phyloP scores from a whole-genome alignment of 441 rosid genomes.

The Sinapis alba region DNA sequence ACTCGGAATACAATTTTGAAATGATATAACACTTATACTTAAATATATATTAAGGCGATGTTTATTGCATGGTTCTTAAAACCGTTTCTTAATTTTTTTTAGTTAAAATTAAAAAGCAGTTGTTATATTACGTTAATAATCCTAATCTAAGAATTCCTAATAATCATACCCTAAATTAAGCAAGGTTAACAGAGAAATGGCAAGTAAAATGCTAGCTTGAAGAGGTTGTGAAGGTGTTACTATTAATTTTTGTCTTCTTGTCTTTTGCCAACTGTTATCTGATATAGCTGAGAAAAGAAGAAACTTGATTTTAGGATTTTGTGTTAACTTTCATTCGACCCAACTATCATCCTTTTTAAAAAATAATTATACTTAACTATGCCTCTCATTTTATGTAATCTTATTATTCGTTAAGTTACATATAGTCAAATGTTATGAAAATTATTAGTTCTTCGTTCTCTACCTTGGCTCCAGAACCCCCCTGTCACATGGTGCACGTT shows the following conservation, averaged over 20 bases:
- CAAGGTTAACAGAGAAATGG: no score
- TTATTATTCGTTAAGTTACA: not conserved
- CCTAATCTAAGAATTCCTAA: no score
- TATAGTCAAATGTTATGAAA: slow-evolving; percentile 9
- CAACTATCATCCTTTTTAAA: slow-evolving; percentile 15
- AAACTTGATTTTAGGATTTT: not conserved
- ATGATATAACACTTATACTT: not conserved
- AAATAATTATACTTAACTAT: slow-evolving; percentile 21
- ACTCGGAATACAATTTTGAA: not conserved
- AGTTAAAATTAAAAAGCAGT: no score
- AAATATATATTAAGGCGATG: no score
- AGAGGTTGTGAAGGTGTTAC: not conserved
- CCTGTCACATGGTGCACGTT: slow-evolving; percentile 39
- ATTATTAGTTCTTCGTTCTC: slow-evolving; percentile 17
- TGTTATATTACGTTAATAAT: no score
- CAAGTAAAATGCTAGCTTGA: slow-evolving; percentile 24
- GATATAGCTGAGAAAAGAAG: not conserved
- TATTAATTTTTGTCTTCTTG: not conserved
- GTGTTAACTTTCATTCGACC: not conserved
- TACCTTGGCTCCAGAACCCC: slow-evolving; percentile 19
- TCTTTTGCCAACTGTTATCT: slow-evolving; percentile 10
- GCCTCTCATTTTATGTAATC: slow-evolving; percentile 27
- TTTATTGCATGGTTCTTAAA: no score
- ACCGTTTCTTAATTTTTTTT: no score
- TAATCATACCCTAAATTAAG: no score